Percentiles rank a stretch among this genome's conserved stretches.
phyloP scores from a whole-genome alignment of 1,284 basidiomycete genomes.

The Sanghuangporus baumii region DNA sequence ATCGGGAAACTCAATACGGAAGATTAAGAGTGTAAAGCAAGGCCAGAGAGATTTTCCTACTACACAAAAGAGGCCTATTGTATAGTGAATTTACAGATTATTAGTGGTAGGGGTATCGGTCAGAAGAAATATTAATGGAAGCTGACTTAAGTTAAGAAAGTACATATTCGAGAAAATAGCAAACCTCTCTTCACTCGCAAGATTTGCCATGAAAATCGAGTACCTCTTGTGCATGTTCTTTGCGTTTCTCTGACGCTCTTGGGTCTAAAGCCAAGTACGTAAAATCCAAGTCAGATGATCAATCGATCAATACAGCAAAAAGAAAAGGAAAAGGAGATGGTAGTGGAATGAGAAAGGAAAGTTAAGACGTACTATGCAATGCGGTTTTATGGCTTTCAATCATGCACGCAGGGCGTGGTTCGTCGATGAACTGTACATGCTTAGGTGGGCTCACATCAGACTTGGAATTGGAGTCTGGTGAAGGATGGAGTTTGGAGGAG shows the following conservation, averaged over 20 bases:
- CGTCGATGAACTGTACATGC: conserved; percentile 24
- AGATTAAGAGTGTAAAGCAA: no score
- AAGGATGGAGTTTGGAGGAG: conserved; percentile 34
- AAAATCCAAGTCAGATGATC: neutral
- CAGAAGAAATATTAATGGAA: neutral
- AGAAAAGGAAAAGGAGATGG: neutral
- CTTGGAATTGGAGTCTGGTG: conserved; percentile 26
- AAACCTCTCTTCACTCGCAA: neutral
- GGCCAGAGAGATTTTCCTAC: no score
- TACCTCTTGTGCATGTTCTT: conserved; percentile 40
- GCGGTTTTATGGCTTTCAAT: conserved; percentile 46
- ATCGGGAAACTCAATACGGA: no score
- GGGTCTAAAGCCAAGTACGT: conserved; percentile 27
- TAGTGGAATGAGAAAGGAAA: neutral
- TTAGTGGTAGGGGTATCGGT: neutral
- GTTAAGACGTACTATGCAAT: conserved; percentile 33
- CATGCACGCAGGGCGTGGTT: conserved; percentile 36
- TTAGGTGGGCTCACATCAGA: conserved; percentile 21
- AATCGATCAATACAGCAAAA: neutral
- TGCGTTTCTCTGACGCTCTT: conserved; percentile 33
- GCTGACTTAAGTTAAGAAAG: no score
- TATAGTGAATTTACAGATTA: no score
- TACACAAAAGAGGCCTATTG: no score
- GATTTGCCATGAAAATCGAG: conserved; percentile 28
- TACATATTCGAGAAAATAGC: neutral